Conservation (phyloP, 2,329 filamentous ascomycete species). For the Ophiostoma quercus region DNA sequence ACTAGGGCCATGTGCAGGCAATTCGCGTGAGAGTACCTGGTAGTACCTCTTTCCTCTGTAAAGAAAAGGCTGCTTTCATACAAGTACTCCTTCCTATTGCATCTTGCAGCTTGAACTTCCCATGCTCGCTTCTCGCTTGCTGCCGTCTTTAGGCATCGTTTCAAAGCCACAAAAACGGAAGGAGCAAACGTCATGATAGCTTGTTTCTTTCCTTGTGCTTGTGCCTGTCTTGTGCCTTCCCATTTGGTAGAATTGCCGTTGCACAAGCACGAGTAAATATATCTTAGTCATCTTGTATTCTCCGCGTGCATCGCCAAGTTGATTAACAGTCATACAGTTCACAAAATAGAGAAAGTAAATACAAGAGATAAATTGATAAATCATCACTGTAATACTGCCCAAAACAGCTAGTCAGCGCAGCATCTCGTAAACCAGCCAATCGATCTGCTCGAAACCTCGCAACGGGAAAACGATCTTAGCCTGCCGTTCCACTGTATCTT, state of each 20-base stretch:
- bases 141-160: not conserved
- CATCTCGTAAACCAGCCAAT: conserved; percentile 22
- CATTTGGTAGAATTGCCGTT: too few species aligned
- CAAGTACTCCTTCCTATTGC: not conserved
- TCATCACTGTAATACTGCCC: not conserved
- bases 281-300: not conserved
- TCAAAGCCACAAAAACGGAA: conserved; percentile 4
- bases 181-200: not conserved
- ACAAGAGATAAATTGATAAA: not conserved
- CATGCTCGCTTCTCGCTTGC: not conserved
- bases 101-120: not conserved
- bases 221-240: not conserved
- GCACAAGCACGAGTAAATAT: too few species aligned
- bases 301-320: not conserved
- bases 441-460: not conserved
- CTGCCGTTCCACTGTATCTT: conserved; percentile 9
- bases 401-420: not conserved
- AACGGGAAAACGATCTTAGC: conserved; percentile 6
- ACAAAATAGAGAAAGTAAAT: not conserved
- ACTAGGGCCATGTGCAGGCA: not conserved
- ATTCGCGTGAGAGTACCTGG: not conserved
- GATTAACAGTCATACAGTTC: not conserved
- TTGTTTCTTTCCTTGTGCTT: not conserved
- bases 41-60: not conserved
- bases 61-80: not conserved